These are phyloP conservation scores for Xylaria castorea DNA, from an alignment of 495 filamentous ascomycete genomes.

Conservation along the genomic window DNA sequence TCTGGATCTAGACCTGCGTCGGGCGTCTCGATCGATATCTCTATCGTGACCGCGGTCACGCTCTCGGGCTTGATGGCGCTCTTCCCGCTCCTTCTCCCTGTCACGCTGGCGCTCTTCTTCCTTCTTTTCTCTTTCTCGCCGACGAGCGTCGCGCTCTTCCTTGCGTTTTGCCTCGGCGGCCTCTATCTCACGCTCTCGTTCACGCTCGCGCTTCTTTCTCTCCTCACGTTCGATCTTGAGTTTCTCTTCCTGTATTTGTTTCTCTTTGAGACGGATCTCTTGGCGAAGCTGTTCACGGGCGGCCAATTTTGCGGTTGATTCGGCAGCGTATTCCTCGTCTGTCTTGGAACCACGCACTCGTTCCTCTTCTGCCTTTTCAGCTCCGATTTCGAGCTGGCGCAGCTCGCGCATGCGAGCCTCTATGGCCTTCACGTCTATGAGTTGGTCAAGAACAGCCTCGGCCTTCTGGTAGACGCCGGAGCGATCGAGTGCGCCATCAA, in stretches of 20 bases:
- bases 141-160: constrained; percentile 60
- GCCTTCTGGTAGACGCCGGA: constrained; percentile 80
- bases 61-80: constrained; percentile 52
- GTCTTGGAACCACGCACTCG: constrained; percentile 74
- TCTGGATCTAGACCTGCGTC: constrained; percentile 38
- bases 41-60: constrained; percentile 45
- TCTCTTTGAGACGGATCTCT: constrained; percentile 67
- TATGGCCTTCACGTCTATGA: constrained; percentile 72
- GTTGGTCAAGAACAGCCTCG: constrained; percentile 67
- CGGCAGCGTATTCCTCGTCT: constrained; percentile 79
- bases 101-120: constrained; percentile 64
- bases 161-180: constrained; percentile 66
- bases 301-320: constrained; percentile 69
- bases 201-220: constrained; percentile 61
- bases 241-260: constrained; percentile 71
- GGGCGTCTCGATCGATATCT: constrained; percentile 39
- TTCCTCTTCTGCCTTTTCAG: constrained; percentile 73
- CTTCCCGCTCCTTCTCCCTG: constrained; percentile 60
- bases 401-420: constrained; percentile 72
- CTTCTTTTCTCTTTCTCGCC: constrained; percentile 62
- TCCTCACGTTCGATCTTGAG: constrained; percentile 68
- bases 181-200: constrained; percentile 64
- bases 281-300: constrained; percentile 70
- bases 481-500: constrained; percentile 86
- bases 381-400: constrained; percentile 75